These are phyloP conservation scores for Ganoderma sinense DNA, from an alignment of 1,284 basidiomycete genomes.

Conservation along the genomic window DNA sequence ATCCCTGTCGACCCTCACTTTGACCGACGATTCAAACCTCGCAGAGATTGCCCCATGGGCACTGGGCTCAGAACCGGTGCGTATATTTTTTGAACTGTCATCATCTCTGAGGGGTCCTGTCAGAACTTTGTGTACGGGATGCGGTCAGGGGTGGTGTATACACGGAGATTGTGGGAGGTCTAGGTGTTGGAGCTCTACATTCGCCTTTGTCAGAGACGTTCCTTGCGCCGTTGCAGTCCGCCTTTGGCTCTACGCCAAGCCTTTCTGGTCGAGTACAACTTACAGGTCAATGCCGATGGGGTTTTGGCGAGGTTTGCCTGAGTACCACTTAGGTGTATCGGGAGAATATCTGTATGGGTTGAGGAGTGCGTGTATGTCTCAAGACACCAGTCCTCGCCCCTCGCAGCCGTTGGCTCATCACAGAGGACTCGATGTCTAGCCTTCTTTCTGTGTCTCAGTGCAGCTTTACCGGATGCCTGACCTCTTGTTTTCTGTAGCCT, in stretches of 20 bases:
- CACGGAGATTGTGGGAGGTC: background rate
- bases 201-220: background rate
- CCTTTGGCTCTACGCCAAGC: background rate
- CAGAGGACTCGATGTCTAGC: background rate
- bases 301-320: background rate
- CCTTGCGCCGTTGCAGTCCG: background rate
- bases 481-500: slow-evolving; percentile 25
- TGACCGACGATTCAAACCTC: slow-evolving; percentile 26
- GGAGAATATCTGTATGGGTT: background rate
- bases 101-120: background rate
- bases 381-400: background rate
- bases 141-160: background rate
- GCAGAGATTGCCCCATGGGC: slow-evolving; percentile 31
- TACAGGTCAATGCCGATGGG: background rate
- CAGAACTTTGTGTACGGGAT: background rate
- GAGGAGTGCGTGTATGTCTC: background rate
- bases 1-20: slow-evolving; percentile 22
- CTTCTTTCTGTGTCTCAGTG: background rate
- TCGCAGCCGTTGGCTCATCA: background rate
- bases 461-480: slow-evolving; percentile 1
- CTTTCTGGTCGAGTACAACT: too few relatives aligned
- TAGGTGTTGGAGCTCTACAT: background rate
- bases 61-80: slow-evolving; percentile 28
- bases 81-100: slow-evolving; percentile 1
- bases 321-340: background rate